phyloP scores from a whole-genome alignment of 148 eudicot genomes.

The Salicornia ramosissima region DNA sequence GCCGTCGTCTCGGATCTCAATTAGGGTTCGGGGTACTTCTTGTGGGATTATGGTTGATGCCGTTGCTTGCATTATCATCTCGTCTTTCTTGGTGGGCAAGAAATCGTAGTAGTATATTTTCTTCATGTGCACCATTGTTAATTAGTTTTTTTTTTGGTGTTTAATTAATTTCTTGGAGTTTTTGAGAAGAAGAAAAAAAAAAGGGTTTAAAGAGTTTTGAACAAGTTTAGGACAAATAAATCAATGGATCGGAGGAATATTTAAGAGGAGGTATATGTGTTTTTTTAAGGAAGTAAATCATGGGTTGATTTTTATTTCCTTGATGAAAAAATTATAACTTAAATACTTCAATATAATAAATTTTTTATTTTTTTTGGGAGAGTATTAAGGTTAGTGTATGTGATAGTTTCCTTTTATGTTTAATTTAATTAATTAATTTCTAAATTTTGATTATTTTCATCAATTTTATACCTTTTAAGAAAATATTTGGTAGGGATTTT shows the following conservation, averaged over 20 bases:
- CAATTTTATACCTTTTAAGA: too few species aligned
- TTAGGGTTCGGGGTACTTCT: conserved; percentile 16
- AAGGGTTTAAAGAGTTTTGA: not conserved
- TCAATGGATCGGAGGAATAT: not conserved
- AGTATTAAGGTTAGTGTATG: too few species aligned
- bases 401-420: too few species aligned
- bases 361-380: too few species aligned
- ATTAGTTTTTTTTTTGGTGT: not conserved
- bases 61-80: too few species aligned
- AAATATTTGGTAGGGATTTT: too few species aligned
- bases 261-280: not conserved
- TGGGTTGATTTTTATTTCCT: too few species aligned
- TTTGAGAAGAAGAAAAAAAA: not conserved
- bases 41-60: not conserved
- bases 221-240: not conserved
- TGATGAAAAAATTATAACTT: too few species aligned
- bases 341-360: too few species aligned
- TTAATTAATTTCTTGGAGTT: not conserved
- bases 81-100: conserved; percentile 25
- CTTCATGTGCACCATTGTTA: conserved; percentile 19
- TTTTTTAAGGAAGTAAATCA: too few species aligned
- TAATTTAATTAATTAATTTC: too few species aligned
- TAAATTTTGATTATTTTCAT: too few species aligned
- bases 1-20: conserved; percentile 23
- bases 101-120: conserved; percentile 21